Percentiles rank a stretch among this genome's conserved stretches.
phyloP scores from a whole-genome alignment of 2,329 filamentous ascomycete genomes.

The Fusarium buharicum region DNA sequence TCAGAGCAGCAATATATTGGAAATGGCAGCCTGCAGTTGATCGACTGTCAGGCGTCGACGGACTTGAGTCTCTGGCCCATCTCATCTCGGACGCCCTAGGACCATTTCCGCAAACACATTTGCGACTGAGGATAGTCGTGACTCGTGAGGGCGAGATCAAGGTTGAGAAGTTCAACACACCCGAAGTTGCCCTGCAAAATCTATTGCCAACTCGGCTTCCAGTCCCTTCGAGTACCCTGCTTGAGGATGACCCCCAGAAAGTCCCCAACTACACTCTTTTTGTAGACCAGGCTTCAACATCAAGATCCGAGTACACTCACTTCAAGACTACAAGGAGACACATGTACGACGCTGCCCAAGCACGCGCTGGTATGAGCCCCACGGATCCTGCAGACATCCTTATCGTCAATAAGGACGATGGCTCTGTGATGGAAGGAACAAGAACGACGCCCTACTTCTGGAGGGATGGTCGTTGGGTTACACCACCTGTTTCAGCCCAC shows the following conservation, averaged over 20 bases:
- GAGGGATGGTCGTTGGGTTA: conserved; percentile 79
- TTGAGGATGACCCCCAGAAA: conserved; percentile 42
- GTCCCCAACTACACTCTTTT: conserved; percentile 55
- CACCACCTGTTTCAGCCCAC: conserved; percentile 69
- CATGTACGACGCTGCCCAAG: conserved; percentile 77
- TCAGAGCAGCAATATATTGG: conserved; percentile 70
- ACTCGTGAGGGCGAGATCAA: conserved; percentile 58
- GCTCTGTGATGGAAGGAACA: conserved; percentile 85
- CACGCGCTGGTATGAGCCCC: conserved; percentile 65
- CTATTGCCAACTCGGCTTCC: conserved; percentile 69
- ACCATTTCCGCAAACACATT: conserved; percentile 48
- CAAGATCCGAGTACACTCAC: conserved; percentile 73
- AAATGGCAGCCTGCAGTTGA: conserved; percentile 61
- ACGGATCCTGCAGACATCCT: conserved; percentile 75
- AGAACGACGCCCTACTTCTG: conserved; percentile 85
- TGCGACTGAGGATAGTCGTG: conserved; percentile 67
- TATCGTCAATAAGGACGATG: conserved; percentile 69
- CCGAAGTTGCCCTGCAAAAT: conserved; percentile 57
- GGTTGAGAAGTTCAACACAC: conserved; percentile 53
- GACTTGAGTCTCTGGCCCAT: conserved; percentile 54
- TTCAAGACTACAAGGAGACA: conserved; percentile 84
- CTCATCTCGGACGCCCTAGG: conserved; percentile 52
- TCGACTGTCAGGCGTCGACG: conserved; percentile 57
- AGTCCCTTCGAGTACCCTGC: conserved; percentile 50
- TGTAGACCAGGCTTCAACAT: conserved; percentile 56